phyloP scores from a whole-genome alignment of 768 basidiomycete genomes.

The Mycena filopes region DNA sequence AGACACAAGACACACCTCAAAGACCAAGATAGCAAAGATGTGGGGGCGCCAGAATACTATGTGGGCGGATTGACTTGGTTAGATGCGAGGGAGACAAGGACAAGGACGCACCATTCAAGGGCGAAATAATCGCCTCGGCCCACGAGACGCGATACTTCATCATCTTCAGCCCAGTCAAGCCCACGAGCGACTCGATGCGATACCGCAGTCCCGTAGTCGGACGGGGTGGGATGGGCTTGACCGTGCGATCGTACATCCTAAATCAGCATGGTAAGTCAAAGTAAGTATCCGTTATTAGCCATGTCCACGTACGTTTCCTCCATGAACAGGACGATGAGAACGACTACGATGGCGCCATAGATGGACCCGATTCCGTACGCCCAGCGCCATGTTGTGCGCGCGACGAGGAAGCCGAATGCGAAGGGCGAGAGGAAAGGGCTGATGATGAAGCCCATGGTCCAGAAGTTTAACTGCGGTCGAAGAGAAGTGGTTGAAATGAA shows the following conservation, averaged over 20 bases:
- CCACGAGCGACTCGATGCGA: slow-evolving; percentile 68
- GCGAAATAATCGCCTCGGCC: slow-evolving; percentile 54
- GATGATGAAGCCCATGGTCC: slow-evolving; percentile 79
- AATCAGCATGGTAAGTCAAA: not conserved
- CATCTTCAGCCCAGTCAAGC: slow-evolving; percentile 69
- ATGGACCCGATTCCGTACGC: slow-evolving; percentile 72
- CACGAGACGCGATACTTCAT: slow-evolving; percentile 64
- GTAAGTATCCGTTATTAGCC: not conserved
- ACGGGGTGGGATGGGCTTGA: slow-evolving; percentile 58
- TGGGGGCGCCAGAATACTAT: slow-evolving; percentile 71
- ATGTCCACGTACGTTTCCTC: slow-evolving; percentile 67
- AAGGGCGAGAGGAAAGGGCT: slow-evolving; percentile 74
- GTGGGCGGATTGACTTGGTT: too few relatives aligned
- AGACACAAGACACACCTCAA: slow-evolving; percentile 46
- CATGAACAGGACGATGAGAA: slow-evolving; percentile 66
- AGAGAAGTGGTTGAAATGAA: not conserved
- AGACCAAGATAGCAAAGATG: slow-evolving; percentile 58
- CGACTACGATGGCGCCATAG: slow-evolving; percentile 63
- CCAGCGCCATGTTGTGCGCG: slow-evolving; percentile 69
- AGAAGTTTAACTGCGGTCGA: slow-evolving; percentile 53
- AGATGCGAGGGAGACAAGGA: too few relatives aligned
- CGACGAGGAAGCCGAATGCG: slow-evolving; percentile 69
- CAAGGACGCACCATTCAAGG: slow-evolving; percentile 39
- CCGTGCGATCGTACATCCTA: slow-evolving; percentile 71
- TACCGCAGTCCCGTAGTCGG: slow-evolving; percentile 55